Conservation (phyloP, 1,284 basidiomycete species). For the Papiliotrema flavescens region DNA sequence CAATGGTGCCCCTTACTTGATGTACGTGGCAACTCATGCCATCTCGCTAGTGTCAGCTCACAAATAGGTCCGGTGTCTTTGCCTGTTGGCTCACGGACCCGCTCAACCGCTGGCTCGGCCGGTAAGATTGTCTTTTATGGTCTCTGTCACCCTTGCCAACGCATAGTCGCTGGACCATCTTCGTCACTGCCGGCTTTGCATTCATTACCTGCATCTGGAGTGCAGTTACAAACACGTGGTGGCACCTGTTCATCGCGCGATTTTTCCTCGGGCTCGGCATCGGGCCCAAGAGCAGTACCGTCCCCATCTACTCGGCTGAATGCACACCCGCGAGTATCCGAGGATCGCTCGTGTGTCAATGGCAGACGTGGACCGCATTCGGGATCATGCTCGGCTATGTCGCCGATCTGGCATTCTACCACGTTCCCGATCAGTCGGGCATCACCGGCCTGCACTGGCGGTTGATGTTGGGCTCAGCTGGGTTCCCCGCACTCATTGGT, state of each 20-base stretch:
- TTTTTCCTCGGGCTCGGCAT: slow-evolving; percentile 44
- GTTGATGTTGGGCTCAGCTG: slow-evolving; percentile 48
- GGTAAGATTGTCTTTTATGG: too few species aligned
- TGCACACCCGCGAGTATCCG: slow-evolving; percentile 49
- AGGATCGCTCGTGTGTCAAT: slow-evolving; percentile 22
- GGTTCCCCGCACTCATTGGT: slow-evolving; percentile 45
- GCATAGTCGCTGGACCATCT: slow-evolving; percentile 57
- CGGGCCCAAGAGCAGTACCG: slow-evolving; percentile 51
- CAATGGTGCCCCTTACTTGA: slow-evolving; percentile 69
- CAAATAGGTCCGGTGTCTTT: slow-evolving; percentile 39
- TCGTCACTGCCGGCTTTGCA: slow-evolving; percentile 59
- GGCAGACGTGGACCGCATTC: slow-evolving; percentile 50
- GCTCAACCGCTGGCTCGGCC: slow-evolving; percentile 57
- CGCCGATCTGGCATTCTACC: slow-evolving; percentile 20
- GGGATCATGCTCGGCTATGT: slow-evolving; percentile 44
- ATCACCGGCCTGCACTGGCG: slow-evolving; percentile 43
- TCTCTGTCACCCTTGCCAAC: not conserved
- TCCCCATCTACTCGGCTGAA: slow-evolving; percentile 45
- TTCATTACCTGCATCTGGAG: slow-evolving; percentile 55
- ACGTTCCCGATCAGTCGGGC: slow-evolving; percentile 15
- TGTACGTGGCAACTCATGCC: slow-evolving; percentile 42
- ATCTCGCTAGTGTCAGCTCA: slow-evolving; percentile 61
- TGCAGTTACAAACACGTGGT: slow-evolving; percentile 58
- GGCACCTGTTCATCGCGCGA: slow-evolving; percentile 48
- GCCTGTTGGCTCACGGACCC: slow-evolving; percentile 67